A percentile compares a stretch with the other conserved stretches of the same genome.
phyloP scores from a whole-genome alignment of 2,329 filamentous ascomycete genomes.

The Diplodia mutila region DNA sequence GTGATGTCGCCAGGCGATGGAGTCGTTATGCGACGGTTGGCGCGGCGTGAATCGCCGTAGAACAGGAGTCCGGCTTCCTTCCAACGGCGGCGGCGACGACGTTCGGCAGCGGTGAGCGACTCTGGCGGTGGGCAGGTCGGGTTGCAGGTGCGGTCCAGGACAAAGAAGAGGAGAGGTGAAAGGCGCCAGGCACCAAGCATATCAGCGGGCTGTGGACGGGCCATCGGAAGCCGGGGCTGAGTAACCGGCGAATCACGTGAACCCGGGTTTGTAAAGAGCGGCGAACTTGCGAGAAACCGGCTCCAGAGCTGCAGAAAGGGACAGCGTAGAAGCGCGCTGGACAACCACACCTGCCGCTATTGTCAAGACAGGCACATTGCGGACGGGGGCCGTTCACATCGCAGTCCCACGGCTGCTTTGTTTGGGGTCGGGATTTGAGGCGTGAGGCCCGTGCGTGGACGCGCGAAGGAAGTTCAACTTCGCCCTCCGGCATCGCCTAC shows the following conservation, averaged over 20 bases:
- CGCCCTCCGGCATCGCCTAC: slow-evolving; percentile 27
- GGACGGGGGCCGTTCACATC: neutral
- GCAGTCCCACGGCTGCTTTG: neutral
- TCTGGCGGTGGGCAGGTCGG: neutral
- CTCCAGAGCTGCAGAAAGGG: too few relatives aligned
- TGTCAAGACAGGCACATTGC: neutral
- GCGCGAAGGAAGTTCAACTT: slow-evolving; percentile 25
- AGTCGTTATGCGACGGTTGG: neutral
- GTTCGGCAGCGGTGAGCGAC: neutral
- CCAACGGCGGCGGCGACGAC: neutral
- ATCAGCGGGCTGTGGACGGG: neutral
- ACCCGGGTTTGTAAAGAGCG: neutral
- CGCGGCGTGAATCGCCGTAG: neutral
- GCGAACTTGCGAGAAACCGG: neutral
- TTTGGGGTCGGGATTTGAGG: neutral
- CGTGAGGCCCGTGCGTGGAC: slow-evolving; percentile 1
- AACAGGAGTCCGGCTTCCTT: neutral
- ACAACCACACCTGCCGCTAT: neutral
- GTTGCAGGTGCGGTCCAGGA: slow-evolving; percentile 11
- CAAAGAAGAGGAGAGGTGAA: slow-evolving; percentile 19
- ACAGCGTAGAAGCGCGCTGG: neutral
- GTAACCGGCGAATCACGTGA: neutral
- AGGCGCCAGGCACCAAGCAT: neutral
- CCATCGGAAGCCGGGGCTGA: slow-evolving; percentile 2
- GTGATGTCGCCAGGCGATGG: neutral